These are phyloP conservation scores for Filosporella fistucella DNA, from an alignment of 495 filamentous ascomycete species.

Conservation along the genomic window DNA sequence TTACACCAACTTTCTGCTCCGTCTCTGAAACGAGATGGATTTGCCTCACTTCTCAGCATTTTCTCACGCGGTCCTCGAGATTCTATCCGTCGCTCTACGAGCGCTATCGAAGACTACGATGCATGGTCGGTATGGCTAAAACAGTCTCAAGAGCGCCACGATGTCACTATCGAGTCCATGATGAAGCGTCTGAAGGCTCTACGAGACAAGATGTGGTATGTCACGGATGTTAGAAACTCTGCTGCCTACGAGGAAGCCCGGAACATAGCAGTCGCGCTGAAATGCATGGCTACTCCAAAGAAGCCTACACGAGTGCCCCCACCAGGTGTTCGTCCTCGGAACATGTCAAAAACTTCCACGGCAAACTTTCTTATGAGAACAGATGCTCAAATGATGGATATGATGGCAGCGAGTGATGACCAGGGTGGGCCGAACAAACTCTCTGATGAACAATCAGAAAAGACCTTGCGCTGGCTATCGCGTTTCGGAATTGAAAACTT, in stretches of 20 bases:
- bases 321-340: constrained; percentile 26
- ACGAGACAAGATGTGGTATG: constrained; percentile 98
- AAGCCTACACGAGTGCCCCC: constrained; percentile 34
- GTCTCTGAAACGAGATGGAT: constrained; percentile 59
- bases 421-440: constrained; percentile 92
- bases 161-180: constrained; percentile 61
- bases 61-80: constrained; percentile 66
- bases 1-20: constrained; percentile 56
- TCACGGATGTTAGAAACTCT: constrained; percentile 92
- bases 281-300: constrained; percentile 76
- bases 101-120: constrained; percentile 67
- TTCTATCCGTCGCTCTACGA: constrained; percentile 57
- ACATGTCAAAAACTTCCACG: constrained; percentile 47
- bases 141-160: constrained; percentile 66
- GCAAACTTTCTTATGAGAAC: constrained; percentile 74
- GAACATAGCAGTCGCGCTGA: constrained; percentile 80
- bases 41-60: constrained; percentile 63
- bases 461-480: constrained; percentile 79
- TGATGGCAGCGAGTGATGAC: constrained; percentile 76
- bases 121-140: constrained; percentile 74
- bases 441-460: constrained; percentile 90
- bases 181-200: constrained; percentile 62
- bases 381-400: constrained; percentile 81
- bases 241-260: constrained; percentile 84
- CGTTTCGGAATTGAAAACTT: constrained; percentile 85